These are phyloP conservation scores for Mycena citricolor DNA, from an alignment of 1,284 basidiomycete genomes.

Conservation along the genomic window DNA sequence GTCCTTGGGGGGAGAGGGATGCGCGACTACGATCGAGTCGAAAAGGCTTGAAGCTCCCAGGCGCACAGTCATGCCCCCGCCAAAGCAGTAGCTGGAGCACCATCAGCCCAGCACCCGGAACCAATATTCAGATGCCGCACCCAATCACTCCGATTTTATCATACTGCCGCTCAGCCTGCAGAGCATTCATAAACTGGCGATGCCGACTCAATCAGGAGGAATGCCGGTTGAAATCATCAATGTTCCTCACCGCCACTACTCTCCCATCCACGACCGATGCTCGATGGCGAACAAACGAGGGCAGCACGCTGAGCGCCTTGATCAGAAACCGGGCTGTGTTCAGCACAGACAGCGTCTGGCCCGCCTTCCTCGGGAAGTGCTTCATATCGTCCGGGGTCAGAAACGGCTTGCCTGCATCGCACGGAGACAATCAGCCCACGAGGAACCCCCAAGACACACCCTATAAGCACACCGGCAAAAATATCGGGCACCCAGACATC, in stretches of 20 bases:
- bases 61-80: slow-evolving; percentile 31
- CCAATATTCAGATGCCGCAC: slow-evolving; percentile 24
- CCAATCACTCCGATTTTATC: slow-evolving; percentile 42
- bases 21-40: slow-evolving; percentile 39
- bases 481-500: slow-evolving; percentile 56
- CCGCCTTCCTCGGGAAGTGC: slow-evolving; percentile 35
- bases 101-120: slow-evolving; percentile 1
- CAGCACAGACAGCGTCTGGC: slow-evolving; percentile 28
- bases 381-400: slow-evolving; percentile 32
- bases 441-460: slow-evolving; percentile 29
- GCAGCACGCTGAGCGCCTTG: slow-evolving; percentile 27
- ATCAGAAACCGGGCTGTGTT: slow-evolving; percentile 27
- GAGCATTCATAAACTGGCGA: slow-evolving; percentile 30
- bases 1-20: slow-evolving; percentile 30
- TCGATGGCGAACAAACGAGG: slow-evolving; percentile 29
- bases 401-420: slow-evolving; percentile 34
- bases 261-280: slow-evolving; percentile 33
- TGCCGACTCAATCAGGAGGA: not conserved
- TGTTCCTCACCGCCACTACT: slow-evolving; percentile 29
- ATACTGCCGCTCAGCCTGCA: slow-evolving; percentile 32
- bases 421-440: not conserved
- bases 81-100: slow-evolving; percentile 44
- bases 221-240: not conserved
- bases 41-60: slow-evolving; percentile 29
- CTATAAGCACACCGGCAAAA: slow-evolving; percentile 40